phyloP scores from a whole-genome alignment of 345 rosid genomes.

The Eucalyptus camaldulensis region DNA sequence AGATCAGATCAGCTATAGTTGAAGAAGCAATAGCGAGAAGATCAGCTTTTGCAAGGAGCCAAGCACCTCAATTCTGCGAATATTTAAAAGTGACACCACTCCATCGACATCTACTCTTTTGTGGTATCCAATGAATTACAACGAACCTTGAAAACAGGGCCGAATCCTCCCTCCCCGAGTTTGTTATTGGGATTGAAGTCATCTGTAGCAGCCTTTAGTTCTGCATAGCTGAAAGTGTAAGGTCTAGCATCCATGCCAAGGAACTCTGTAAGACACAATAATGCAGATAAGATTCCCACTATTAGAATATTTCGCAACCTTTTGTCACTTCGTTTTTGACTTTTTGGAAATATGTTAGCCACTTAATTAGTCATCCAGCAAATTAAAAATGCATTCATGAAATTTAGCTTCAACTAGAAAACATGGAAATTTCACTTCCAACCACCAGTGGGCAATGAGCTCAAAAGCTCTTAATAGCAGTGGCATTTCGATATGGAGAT shows the following conservation, averaged over 20 bases:
- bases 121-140: not conserved
- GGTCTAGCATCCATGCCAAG: conserved; percentile 35
- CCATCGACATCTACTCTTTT: not conserved
- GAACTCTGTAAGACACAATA: conserved; percentile 16
- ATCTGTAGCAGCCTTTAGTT: conserved; percentile 50
- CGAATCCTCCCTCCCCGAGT: conserved; percentile 85
- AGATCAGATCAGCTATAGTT: not conserved
- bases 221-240: conserved; percentile 45
- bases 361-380: not conserved
- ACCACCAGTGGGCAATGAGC: not conserved
- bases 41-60: not conserved
- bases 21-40: not conserved
- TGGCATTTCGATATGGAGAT: not conserved
- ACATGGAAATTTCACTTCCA: not conserved
- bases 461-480: not conserved
- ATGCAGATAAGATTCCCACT: not conserved
- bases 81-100: not conserved
- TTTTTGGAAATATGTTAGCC: not conserved
- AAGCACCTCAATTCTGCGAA: not conserved
- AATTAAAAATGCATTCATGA: not conserved
- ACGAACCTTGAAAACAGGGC: conserved; percentile 39
- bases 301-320: not conserved
- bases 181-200: conserved; percentile 46
- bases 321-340: not conserved
- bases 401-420: not conserved